phyloP scores from a whole-genome alignment of 495 filamentous ascomycete species.

The Podospora appendiculata region DNA sequence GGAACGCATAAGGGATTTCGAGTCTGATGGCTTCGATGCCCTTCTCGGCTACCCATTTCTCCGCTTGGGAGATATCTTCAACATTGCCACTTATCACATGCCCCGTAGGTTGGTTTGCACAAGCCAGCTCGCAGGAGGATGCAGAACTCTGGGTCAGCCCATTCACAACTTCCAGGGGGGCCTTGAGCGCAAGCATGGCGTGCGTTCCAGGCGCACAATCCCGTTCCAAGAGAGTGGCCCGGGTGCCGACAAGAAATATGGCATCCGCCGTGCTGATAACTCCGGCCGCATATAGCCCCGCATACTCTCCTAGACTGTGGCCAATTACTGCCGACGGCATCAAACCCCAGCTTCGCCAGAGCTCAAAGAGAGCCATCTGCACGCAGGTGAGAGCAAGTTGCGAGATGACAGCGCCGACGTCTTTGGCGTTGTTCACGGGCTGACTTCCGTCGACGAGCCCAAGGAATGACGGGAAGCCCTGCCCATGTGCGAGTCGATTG shows the following conservation, averaged over 20 bases:
- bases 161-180: conserved; percentile 30
- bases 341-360: conserved; percentile 76
- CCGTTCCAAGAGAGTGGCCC: conserved; percentile 66
- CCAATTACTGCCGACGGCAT: conserved; percentile 71
- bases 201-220: conserved; percentile 68
- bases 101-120: conserved; percentile 53
- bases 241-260: conserved; percentile 70
- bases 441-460: conserved; percentile 58
- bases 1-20: conserved; percentile 72
- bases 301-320: conserved; percentile 84
- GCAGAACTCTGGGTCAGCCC: conserved; percentile 30
- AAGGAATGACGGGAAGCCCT: conserved; percentile 65
- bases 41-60: conserved; percentile 48
- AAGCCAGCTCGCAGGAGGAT: conserved; percentile 39
- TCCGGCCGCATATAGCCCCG: conserved; percentile 73
- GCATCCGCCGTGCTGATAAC: conserved; percentile 71
- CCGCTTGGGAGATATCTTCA: conserved; percentile 46
- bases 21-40: conserved; percentile 62
- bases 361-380: conserved; percentile 75
- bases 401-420: conserved; percentile 64
- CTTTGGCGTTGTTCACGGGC: conserved; percentile 34
- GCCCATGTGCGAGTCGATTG: conserved; percentile 57
- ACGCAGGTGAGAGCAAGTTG: conserved; percentile 73
- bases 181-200: conserved; percentile 54
- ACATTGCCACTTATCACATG: conserved; percentile 52